Conservation (phyloP, 2,329 filamentous ascomycete genomes). For the Claviceps sp. region DNA sequence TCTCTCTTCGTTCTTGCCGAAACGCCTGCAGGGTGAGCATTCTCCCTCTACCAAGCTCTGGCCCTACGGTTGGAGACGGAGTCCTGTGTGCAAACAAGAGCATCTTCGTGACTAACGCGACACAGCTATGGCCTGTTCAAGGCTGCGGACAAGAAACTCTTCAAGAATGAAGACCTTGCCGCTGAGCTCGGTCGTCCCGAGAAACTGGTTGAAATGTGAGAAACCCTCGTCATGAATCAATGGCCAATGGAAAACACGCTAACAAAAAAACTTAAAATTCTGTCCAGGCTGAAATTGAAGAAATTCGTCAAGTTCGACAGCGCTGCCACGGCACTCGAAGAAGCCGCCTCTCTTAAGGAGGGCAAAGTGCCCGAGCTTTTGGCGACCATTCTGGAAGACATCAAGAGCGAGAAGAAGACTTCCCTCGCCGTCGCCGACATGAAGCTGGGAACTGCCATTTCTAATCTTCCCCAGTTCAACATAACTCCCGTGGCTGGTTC, state of each 20-base stretch:
- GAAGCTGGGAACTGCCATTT: constrained; percentile 83
- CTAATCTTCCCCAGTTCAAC: constrained; percentile 77
- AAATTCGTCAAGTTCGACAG: constrained; percentile 96
- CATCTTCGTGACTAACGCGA: constrained; percentile 16
- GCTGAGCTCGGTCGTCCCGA: constrained; percentile 67
- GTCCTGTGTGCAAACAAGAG: neutral
- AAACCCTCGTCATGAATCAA: neutral
- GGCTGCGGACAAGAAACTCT: constrained; percentile 94
- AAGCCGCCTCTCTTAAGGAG: constrained; percentile 78
- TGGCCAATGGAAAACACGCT: neutral
- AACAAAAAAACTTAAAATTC: neutral
- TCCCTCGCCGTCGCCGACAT: constrained; percentile 88
- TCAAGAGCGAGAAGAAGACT: constrained; percentile 96
- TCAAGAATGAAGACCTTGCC: constrained; percentile 73
- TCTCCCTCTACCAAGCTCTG: neutral
- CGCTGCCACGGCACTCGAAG: constrained; percentile 77
- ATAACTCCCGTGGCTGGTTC: constrained; percentile 62
- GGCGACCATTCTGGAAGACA: constrained; percentile 64
- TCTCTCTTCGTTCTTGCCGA: constrained; percentile 87
- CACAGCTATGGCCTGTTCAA: constrained; percentile 93
- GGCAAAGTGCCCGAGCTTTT: constrained; percentile 90
- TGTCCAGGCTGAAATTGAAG: constrained; percentile 77
- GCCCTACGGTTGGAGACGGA: neutral
- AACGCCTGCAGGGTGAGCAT: constrained; percentile 65
- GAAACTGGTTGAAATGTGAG: constrained; percentile 75